These are phyloP conservation scores for Suhomyces panamericanus DNA, from an alignment of 1,139 yeast genomes.

Conservation along the genomic window DNA sequence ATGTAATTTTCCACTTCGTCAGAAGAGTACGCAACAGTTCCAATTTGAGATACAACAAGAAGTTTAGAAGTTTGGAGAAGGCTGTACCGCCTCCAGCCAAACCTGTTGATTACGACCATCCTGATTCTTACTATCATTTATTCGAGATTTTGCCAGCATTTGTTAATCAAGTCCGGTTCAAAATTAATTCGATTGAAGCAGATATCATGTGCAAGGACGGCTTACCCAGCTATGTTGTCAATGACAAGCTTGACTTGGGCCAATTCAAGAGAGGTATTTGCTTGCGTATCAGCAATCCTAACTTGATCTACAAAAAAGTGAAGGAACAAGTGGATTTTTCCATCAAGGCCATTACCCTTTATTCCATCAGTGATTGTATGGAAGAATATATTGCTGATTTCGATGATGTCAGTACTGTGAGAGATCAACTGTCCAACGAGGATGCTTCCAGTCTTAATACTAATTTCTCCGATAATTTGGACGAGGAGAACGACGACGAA, in stretches of 20 bases:
- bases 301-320: slow-evolving; percentile 24
- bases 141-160: slow-evolving; percentile 35
- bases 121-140: slow-evolving; percentile 22
- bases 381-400: slow-evolving; percentile 40
- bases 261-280: slow-evolving; percentile 45
- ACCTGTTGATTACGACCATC: neutral
- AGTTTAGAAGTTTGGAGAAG: slow-evolving; percentile 3
- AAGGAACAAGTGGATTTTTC: slow-evolving; percentile 23
- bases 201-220: slow-evolving; percentile 47
- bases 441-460: slow-evolving; percentile 41
- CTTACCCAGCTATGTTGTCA: slow-evolving; percentile 35
- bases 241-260: slow-evolving; percentile 36
- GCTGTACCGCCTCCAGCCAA: neutral
- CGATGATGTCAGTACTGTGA: slow-evolving; percentile 26
- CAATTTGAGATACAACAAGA: slow-evolving; percentile 28
- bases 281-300: slow-evolving; percentile 25
- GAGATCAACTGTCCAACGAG: slow-evolving; percentile 22
- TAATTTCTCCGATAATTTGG: slow-evolving; percentile 18
- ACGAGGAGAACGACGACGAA: slow-evolving; percentile 16
- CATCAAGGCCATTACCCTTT: slow-evolving; percentile 30
- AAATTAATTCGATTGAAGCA: slow-evolving; percentile 30
- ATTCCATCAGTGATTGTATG: slow-evolving; percentile 42
- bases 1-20: slow-evolving; percentile 39
- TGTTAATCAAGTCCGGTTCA: slow-evolving; percentile 29
- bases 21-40: slow-evolving; percentile 35